Percentiles rank a stretch among this genome's conserved stretches.
Evolutionary conservation across 805 yeast species (phyloP).

Genomic region (Kluyveromyces starmeri): DNA sequence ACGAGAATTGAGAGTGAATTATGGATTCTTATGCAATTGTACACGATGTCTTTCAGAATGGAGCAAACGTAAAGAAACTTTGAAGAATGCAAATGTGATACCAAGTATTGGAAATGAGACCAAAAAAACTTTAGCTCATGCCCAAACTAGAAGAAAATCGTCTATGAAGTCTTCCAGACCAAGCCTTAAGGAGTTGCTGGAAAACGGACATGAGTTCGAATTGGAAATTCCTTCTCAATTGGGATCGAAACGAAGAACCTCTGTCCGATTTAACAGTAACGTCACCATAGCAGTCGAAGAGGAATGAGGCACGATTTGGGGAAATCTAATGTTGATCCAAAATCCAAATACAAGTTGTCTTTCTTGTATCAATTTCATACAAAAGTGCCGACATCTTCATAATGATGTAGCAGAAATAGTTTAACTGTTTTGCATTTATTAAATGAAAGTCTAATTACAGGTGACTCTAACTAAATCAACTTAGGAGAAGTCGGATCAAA

Average conservation of each 20-base stretch:
- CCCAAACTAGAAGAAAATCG: conserved; percentile 21
- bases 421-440: no score
- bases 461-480: no score
- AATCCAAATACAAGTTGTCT: no score
- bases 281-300: conserved; percentile 43
- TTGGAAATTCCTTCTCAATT: conserved; percentile 35
- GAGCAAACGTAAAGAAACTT: not conserved
- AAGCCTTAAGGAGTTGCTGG: conserved; percentile 42
- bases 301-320: conserved; percentile 6
- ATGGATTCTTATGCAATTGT: conserved; percentile 75
- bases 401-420: no score
- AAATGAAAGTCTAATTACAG: no score
- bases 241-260: conserved; percentile 44
- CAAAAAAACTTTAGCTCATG: not conserved
- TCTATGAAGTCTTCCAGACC: conserved; percentile 27
- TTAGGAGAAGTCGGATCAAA: no score
- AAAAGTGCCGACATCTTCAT: no score
- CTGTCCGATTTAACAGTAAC: conserved; percentile 57
- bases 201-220: conserved; percentile 38
- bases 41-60: conserved; percentile 52
- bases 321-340: conserved; percentile 1
- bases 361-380: no score
- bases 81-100: not conserved
- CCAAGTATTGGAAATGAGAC: not conserved
- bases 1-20: conserved; percentile 56